Percentiles rank a stretch among this genome's conserved stretches.
These are phyloP conservation scores for Acer saccharum DNA, from an alignment of 345 rosid genomes.

Conservation along the genomic window DNA sequence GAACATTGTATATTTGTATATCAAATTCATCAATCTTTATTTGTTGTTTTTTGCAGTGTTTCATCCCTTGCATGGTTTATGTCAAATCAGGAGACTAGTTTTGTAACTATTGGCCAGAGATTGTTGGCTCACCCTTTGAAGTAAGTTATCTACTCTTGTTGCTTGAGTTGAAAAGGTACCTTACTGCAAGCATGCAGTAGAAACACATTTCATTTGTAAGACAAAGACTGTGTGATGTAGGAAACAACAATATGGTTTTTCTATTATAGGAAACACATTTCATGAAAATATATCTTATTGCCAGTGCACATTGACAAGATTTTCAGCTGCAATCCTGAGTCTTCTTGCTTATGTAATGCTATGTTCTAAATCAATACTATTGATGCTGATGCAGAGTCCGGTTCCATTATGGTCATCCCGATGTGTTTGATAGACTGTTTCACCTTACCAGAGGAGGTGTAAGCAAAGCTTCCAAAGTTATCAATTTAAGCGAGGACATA, in stretches of 20 bases:
- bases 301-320: background rate
- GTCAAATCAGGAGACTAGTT: conserved; percentile 87
- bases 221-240: background rate
- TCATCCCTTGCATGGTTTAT: conserved; percentile 92
- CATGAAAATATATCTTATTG: background rate
- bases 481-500: conserved; percentile 91
- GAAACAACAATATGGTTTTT: conserved; percentile 11
- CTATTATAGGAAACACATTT: conserved; percentile 1
- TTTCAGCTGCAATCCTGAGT: background rate
- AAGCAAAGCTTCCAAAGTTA: conserved; percentile 87
- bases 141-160: conserved; percentile 29
- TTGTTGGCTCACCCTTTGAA: conserved; percentile 78
- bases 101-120: conserved; percentile 80
- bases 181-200: background rate
- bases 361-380: background rate
- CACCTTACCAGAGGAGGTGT: conserved; percentile 93
- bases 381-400: conserved; percentile 48
- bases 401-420: conserved; percentile 93
- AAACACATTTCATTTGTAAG: background rate
- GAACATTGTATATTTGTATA: background rate
- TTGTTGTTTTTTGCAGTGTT: conserved; percentile 52
- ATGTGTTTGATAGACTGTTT: conserved; percentile 86
- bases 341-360: background rate
- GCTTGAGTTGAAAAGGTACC: background rate
- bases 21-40: background rate